These are phyloP conservation scores for Sclerotinia subarctica DNA, from an alignment of 2,329 filamentous ascomycete species.

Conservation along the genomic window DNA sequence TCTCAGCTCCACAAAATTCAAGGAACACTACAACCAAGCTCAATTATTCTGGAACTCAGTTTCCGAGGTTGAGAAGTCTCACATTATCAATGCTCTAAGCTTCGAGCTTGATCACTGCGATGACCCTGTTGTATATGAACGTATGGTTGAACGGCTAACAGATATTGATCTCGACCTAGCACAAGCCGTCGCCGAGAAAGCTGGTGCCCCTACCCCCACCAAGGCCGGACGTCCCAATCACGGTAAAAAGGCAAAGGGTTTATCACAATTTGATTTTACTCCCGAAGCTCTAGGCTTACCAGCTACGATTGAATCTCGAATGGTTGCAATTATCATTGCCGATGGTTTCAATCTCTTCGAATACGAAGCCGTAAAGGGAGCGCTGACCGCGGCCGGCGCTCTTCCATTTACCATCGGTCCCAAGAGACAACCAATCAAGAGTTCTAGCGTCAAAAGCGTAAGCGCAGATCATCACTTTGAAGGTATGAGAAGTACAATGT, in stretches of 20 bases:
- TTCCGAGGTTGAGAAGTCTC: conserved; percentile 60
- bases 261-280: conserved; percentile 67
- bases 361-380: conserved; percentile 63
- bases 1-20: conserved; percentile 68
- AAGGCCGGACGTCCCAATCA: conserved; percentile 56
- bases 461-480: conserved; percentile 75
- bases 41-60: conserved; percentile 83
- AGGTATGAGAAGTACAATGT: conserved; percentile 75
- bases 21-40: conserved; percentile 73
- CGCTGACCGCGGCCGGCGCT: conserved; percentile 59
- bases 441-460: conserved; percentile 46
- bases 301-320: conserved; percentile 67
- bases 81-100: conserved; percentile 57
- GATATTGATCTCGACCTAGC: conserved; percentile 72
- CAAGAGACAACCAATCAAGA: conserved; percentile 59
- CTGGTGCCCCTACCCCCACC: conserved; percentile 60
- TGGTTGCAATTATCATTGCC: conserved; percentile 71
- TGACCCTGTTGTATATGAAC: conserved; percentile 71
- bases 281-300: conserved; percentile 46
- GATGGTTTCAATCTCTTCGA: conserved; percentile 70
- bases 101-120: conserved; percentile 82
- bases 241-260: conserved; percentile 61
- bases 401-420: conserved; percentile 71
- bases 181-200: conserved; percentile 64
- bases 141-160: conserved; percentile 63